phyloP scores from a whole-genome alignment of 352 stramenopile genomes.

The Hyphochytrium catenoides region DNA sequence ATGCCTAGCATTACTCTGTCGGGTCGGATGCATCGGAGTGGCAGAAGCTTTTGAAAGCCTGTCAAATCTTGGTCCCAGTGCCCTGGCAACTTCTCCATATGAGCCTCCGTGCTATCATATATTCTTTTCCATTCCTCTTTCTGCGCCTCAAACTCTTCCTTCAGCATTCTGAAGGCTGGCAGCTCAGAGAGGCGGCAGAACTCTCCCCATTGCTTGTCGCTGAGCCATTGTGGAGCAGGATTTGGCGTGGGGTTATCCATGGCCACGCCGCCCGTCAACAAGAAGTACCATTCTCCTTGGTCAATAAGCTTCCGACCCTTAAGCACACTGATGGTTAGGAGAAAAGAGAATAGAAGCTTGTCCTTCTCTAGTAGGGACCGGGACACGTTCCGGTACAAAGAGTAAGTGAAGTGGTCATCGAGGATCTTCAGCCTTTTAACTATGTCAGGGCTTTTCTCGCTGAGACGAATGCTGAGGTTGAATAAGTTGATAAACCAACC shows the following conservation, averaged over 20 bases:
- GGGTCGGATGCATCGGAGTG: constrained; percentile 47
- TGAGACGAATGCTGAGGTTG: constrained; percentile 58
- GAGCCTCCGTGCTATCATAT: constrained; percentile 53
- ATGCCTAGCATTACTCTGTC: constrained; percentile 63
- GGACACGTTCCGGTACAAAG: constrained; percentile 73
- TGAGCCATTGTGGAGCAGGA: constrained; percentile 67
- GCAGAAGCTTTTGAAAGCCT: constrained; percentile 42
- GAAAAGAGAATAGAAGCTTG: constrained; percentile 77
- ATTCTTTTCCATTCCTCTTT: constrained; percentile 56
- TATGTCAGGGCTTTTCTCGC: constrained; percentile 42
- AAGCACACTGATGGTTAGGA: constrained; percentile 63
- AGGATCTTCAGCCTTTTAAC: constrained; percentile 46
- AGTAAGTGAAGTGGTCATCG: constrained; percentile 67
- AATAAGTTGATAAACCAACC: constrained; percentile 80
- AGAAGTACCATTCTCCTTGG: constrained; percentile 68
- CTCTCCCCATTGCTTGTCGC: constrained; percentile 73
- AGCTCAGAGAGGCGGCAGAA: constrained; percentile 63
- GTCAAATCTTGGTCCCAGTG: constrained; percentile 22
- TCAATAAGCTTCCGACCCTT: constrained; percentile 47
- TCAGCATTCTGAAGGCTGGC: constrained; percentile 40
- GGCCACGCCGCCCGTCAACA: constrained; percentile 74
- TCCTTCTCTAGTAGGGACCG: constrained; percentile 75
- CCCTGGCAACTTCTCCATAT: constrained; percentile 44
- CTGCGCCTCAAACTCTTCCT: constrained; percentile 47
- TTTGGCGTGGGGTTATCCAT: constrained; percentile 68